phyloP scores from a whole-genome alignment of 345 rosid species.

The Bruguiera gymnorhiza region DNA sequence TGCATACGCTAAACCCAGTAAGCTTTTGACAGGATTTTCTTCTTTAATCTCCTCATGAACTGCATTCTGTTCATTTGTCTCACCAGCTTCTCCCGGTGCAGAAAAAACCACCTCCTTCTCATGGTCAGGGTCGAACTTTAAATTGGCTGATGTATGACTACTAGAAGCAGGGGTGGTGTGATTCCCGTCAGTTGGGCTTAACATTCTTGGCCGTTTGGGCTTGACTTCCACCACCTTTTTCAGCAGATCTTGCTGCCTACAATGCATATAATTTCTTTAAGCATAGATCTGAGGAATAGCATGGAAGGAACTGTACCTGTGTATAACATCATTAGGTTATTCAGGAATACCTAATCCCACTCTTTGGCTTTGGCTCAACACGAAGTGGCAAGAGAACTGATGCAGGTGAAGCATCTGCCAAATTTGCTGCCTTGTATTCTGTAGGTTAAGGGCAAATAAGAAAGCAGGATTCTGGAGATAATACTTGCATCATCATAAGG shows the following conservation, averaged over 20 bases:
- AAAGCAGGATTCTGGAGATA: background rate
- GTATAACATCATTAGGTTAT: background rate
- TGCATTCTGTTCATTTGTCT: constrained; percentile 18
- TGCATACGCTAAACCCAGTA: constrained; percentile 78
- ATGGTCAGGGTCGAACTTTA: constrained; percentile 20
- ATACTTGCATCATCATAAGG: background rate
- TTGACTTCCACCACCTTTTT: constrained; percentile 86
- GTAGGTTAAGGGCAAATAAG: constrained; percentile 45
- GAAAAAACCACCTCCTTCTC: constrained; percentile 30
- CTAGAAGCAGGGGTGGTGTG: constrained; percentile 29
- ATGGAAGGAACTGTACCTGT: background rate
- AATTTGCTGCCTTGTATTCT: constrained; percentile 78
- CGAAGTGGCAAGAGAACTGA: constrained; percentile 81
- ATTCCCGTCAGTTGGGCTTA: constrained; percentile 29
- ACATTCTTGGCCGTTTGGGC: constrained; percentile 58
- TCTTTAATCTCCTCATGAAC: background rate
- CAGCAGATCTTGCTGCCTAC: constrained; percentile 85
- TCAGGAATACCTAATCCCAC: constrained; percentile 70
- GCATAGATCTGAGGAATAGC: background rate
- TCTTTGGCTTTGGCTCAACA: constrained; percentile 92
- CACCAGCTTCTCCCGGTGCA: constrained; percentile 24
- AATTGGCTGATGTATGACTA: constrained; percentile 23
- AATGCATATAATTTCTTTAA: constrained; percentile 2
- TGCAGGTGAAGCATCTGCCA: constrained; percentile 87
- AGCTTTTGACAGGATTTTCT: constrained; percentile 48